Evolutionary conservation across 163 green algal genomes (phyloP).

Genomic region (Scenedesmus sp.): DNA sequence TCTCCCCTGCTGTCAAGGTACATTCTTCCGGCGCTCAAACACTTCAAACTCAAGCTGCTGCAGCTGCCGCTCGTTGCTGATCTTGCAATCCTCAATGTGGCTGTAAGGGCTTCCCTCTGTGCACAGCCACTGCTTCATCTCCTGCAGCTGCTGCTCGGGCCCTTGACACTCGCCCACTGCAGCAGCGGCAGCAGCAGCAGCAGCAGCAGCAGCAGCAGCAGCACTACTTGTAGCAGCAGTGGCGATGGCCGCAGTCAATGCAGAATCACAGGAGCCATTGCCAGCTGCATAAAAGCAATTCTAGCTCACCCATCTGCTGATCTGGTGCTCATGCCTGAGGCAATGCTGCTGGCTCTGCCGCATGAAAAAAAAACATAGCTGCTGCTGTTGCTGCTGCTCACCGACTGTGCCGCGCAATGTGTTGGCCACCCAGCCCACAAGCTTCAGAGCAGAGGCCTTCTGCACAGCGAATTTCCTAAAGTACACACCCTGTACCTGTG

Average conservation of each 20-base stretch:
- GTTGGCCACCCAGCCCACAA: conserved; percentile 67
- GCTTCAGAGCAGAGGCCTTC: conserved; percentile 48
- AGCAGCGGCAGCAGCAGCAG: background rate
- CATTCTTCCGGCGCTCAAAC: conserved; percentile 43
- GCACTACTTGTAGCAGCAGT: background rate
- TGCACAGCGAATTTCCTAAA: conserved; percentile 63
- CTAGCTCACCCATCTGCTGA: no score
- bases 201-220: background rate
- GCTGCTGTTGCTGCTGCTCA: background rate
- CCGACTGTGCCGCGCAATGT: conserved; percentile 54
- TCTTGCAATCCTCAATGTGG: conserved; percentile 50
- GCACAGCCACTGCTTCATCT: conserved; percentile 54
- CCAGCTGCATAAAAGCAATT: background rate
- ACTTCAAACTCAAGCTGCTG: conserved; percentile 30
- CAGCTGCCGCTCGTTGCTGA: conserved; percentile 46
- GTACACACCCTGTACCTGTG: conserved; percentile 65
- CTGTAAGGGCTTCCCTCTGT: conserved; percentile 49
- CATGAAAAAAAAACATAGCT: background rate
- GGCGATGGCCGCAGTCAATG: background rate
- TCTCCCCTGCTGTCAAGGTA: background rate
- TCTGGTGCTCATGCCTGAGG: no score
- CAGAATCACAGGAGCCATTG: background rate
- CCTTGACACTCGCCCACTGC: conserved; percentile 58
- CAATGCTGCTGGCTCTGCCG: no score
- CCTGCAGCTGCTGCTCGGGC: background rate